Evolutionary conservation across 805 yeast species (phyloP).

Genomic region (Metschnikowia vanudenii): DNA sequence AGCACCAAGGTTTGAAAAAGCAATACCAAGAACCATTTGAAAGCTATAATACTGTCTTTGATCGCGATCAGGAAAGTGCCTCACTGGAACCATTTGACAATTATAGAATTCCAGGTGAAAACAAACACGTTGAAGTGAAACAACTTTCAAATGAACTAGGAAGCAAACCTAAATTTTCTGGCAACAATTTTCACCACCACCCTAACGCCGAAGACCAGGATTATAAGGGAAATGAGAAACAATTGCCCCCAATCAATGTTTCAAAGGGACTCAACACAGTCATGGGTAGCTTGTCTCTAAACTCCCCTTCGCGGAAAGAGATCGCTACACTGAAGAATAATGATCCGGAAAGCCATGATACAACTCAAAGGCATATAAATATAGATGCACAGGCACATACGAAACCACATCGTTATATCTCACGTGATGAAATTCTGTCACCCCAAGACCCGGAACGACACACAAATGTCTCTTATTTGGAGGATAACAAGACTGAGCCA

Average conservation of each 20-base stretch:
- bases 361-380: no score
- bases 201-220: background rate
- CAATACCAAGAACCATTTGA: constrained; percentile 29
- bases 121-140: background rate
- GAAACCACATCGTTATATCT: no score
- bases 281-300: background rate
- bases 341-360: no score
- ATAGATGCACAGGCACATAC: no score
- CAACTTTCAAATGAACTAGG: background rate
- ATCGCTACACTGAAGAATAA: no score
- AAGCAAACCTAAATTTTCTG: background rate
- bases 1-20: no score
- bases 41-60: constrained; percentile 24
- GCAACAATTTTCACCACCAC: background rate
- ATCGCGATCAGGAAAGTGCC: constrained; percentile 7
- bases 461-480: no score
- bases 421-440: no score
- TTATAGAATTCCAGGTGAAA: constrained; percentile 22
- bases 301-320: background rate
- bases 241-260: background rate
- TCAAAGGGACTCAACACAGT: background rate
- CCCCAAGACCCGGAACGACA: no score
- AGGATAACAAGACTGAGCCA: no score
- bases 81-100: constrained; percentile 29
- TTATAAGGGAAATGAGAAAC: background rate